Evolutionary conservation across 2,329 filamentous ascomycete genomes (phyloP).

Genomic region (Xylariaceae sp.): DNA sequence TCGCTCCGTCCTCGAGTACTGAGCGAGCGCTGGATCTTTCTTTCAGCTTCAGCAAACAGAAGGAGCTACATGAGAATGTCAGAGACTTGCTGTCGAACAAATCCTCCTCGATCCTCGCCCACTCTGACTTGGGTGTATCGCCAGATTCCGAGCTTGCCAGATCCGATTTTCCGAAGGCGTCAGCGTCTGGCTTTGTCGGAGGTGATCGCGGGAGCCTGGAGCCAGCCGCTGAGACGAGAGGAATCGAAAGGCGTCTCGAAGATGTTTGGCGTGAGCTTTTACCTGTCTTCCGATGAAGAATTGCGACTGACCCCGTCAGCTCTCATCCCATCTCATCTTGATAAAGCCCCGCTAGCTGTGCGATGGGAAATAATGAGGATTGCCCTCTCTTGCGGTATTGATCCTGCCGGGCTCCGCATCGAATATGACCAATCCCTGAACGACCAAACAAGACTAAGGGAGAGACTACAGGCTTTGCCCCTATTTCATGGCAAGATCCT

Average conservation of each 20-base stretch:
- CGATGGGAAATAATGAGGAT: conserved; percentile 46
- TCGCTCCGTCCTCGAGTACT: conserved; percentile 18
- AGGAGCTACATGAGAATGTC: conserved; percentile 6
- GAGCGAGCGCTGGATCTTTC: conserved; percentile 16
- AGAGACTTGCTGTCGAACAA: conserved; percentile 2
- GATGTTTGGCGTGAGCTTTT: conserved; percentile 24
- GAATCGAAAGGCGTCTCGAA: conserved; percentile 17
- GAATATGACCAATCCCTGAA: conserved; percentile 32
- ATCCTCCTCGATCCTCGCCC: conserved; percentile 3
- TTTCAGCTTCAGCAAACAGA: conserved; percentile 9
- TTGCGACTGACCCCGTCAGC: conserved; percentile 14
- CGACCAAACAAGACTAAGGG: conserved; percentile 37
- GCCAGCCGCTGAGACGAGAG: neutral
- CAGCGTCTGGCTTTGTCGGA: conserved; percentile 1
- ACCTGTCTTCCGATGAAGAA: too few relatives aligned
- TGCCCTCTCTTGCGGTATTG: conserved; percentile 36
- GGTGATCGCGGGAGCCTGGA: neutral
- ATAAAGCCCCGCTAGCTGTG: conserved; percentile 39
- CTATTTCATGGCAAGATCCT: conserved; percentile 37
- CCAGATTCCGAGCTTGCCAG: conserved; percentile 3
- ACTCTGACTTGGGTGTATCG: conserved; percentile 6
- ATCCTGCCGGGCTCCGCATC: conserved; percentile 28
- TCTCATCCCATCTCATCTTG: conserved; percentile 30
- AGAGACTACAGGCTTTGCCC: conserved; percentile 29
- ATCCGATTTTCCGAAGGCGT: neutral